Evolutionary conservation across 805 yeast genomes (phyloP).

Genomic region (Maudiozyma pseudohumilis): DNA sequence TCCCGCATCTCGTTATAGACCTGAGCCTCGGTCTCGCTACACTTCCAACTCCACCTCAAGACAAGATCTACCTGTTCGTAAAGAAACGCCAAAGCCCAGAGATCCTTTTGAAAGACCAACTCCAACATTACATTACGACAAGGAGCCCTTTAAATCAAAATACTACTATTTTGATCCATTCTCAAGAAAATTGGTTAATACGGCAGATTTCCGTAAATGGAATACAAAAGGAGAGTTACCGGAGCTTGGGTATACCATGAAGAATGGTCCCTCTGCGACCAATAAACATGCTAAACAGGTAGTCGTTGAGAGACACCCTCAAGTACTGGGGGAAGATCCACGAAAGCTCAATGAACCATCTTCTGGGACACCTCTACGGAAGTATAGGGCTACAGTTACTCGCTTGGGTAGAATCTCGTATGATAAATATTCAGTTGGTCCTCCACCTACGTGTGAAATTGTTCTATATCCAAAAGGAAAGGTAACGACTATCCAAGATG

Average conservation of each 20-base stretch:
- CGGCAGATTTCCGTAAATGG: conserved; percentile 21
- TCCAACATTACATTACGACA: conserved; percentile 16
- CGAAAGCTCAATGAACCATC: conserved; percentile 6
- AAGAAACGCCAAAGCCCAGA: too few relatives aligned
- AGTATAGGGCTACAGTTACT: conserved; percentile 11
- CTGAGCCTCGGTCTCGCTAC: neutral
- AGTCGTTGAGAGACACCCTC: conserved; percentile 15
- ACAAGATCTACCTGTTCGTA: too few relatives aligned
- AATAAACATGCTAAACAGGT: conserved; percentile 8
- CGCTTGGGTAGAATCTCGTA: conserved; percentile 32
- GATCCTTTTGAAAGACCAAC: too few relatives aligned
- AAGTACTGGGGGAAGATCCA: conserved; percentile 19
- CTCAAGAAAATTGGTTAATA: conserved; percentile 14
- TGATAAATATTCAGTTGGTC: conserved; percentile 67
- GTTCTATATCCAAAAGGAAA: conserved; percentile 47
- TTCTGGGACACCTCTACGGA: conserved; percentile 8
- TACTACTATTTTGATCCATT: conserved; percentile 26
- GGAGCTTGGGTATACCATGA: conserved; percentile 16
- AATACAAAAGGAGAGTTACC: conserved; percentile 13
- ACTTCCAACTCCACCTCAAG: too few relatives aligned
- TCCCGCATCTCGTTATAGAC: neutral
- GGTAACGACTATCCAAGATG: conserved; percentile 11
- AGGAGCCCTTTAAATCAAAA: conserved; percentile 16
- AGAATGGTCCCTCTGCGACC: conserved; percentile 4
- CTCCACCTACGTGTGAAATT: conserved; percentile 60